These are phyloP conservation scores for Allium cepa DNA, from an alignment of 106 monocot genomes.

Conservation along the genomic window DNA sequence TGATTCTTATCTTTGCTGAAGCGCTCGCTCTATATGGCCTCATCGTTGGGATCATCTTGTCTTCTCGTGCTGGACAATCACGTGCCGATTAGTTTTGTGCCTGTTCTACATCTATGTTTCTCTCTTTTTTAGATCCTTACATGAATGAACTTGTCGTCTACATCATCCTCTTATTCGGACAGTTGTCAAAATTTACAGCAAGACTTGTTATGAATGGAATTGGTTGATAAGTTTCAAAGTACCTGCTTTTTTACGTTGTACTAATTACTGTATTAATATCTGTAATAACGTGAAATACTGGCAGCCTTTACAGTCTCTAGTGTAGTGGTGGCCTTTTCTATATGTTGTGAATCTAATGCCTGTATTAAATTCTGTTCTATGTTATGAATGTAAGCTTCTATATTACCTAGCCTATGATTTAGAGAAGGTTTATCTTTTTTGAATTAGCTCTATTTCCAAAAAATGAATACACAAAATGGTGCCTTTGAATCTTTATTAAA, in stretches of 20 bases:
- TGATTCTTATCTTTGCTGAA: slow-evolving; percentile 13
- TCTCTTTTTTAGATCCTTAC: neutral
- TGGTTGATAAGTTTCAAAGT: neutral
- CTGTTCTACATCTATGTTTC: no score
- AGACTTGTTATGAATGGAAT: slow-evolving; percentile 2
- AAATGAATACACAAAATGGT: no score
- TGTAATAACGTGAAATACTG: slow-evolving; percentile 2
- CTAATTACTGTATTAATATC: neutral
- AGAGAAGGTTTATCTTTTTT: no score
- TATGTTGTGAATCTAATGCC: neutral
- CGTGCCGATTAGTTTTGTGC: slow-evolving; percentile 8
- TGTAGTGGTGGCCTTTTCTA: neutral
- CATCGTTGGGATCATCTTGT: slow-evolving; percentile 18
- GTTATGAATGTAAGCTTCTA: no score
- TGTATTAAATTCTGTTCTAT: no score
- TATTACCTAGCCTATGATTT: no score
- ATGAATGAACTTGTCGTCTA: neutral
- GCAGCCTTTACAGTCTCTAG: neutral
- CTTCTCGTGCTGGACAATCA: slow-evolving; percentile 17
- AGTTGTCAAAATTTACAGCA: neutral
- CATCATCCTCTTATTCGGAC: neutral
- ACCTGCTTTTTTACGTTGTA: neutral
- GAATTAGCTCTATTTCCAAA: no score
- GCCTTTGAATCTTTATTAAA: no score
- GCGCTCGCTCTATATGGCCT: slow-evolving; percentile 14